Evolutionary conservation across 164 flowering plant genomes (phyloP), one percentile per base, ranked within the genome.

Genomic region (Warburgia ugandensis): DNA sequence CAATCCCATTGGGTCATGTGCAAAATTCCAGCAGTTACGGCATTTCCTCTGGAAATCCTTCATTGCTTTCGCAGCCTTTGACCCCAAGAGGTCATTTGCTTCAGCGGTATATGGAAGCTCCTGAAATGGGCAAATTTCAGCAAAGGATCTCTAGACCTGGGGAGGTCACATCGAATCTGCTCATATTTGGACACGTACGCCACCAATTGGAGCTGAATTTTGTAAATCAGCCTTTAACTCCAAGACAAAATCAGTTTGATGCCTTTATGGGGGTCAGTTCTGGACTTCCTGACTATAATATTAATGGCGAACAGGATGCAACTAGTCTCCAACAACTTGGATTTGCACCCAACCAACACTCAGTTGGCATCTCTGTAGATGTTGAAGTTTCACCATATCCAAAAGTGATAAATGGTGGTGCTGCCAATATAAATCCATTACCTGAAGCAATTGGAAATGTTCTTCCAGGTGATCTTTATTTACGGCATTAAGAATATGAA

Each of bases 381-480:
- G 42, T 10, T 38, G 27, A 6, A n/a, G 19, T 28, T 2, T 31
- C 37, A 32, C 13, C 37, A 31, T 20, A n/a, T 30, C 22, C 10
- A 3, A 25, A 8, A 21, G 20, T 30, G 3, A 38, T 19, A 48
- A 17, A 48, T 30, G 26, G 13, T 17, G 9, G 12, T 30, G 38
- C 37, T n/a, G 17, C 16, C 17, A 21, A 38, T 38, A 17, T 2
- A 7, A 21, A 14, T 38, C 20, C 42, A 5, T 22, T 22, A 22
- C 36, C 8, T 30, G 36, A 26, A 48, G 3, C 13, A 20, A 26
- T 30, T 30, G 10, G 20, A 31, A 48, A 48, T 48, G 8, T 19
- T 1, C 52, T 10, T 48, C 13, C 52, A 48, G 52, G 52, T 48
- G 32, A 30, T 29, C 14, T 29, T 12, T 17, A 21, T 43, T 10